Evolutionary conservation across 768 basidiomycete genomes (phyloP).

Genomic region (Tricholoma terreum): DNA sequence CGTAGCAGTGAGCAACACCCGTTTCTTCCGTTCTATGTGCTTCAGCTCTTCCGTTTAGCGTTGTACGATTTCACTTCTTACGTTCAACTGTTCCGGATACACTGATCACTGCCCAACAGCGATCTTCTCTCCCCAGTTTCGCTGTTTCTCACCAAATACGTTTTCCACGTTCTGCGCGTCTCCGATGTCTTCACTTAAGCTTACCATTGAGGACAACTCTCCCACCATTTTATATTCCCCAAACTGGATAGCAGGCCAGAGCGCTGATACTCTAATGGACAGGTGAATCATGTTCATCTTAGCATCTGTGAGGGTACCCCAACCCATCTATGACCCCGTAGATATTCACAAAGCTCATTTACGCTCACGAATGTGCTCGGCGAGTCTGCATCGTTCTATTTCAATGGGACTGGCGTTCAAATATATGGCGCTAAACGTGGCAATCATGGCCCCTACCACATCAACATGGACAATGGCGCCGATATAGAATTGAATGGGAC

Average conservation of each 20-base stretch:
- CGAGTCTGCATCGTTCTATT: slow-evolving; percentile 37
- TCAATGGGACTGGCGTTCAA: slow-evolving; percentile 50
- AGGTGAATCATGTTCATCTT: slow-evolving; percentile 3
- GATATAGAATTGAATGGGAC: slow-evolving; percentile 29
- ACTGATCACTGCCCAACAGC: neutral
- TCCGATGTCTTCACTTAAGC: slow-evolving; percentile 23
- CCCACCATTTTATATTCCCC: slow-evolving; percentile 25
- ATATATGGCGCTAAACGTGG: slow-evolving; percentile 48
- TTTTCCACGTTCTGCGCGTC: neutral
- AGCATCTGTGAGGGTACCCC: neutral
- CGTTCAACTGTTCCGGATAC: too few species aligned
- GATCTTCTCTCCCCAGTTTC: too few species aligned
- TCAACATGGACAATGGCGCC: slow-evolving; percentile 36
- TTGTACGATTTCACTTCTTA: too few species aligned
- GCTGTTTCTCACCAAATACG: neutral
- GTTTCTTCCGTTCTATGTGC: too few species aligned
- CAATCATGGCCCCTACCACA: slow-evolving; percentile 45
- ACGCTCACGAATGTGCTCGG: slow-evolving; percentile 29
- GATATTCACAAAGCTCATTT: slow-evolving; percentile 39
- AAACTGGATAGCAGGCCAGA: slow-evolving; percentile 21
- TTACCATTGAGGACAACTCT: slow-evolving; percentile 25
- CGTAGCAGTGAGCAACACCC: too few species aligned
- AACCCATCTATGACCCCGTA: slow-evolving; percentile 3
- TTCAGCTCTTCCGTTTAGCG: too few species aligned
- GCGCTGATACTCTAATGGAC: slow-evolving; percentile 7